Evolutionary conservation across 352 stramenopile species (phyloP), one percentile per base, ranked within the genome.

Genomic region (Phytopythium montanum): DNA sequence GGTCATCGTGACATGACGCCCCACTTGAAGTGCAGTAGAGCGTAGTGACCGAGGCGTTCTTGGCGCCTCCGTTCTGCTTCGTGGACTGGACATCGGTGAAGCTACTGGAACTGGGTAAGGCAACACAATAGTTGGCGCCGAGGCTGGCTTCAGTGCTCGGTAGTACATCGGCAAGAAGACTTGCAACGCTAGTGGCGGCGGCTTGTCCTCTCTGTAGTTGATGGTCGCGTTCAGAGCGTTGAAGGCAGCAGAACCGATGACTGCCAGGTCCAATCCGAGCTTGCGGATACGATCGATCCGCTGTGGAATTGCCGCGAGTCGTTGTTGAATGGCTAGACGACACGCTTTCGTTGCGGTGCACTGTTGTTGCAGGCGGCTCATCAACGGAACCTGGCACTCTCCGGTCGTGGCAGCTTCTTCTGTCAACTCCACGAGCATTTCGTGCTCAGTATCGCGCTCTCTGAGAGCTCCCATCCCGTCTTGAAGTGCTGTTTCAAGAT

Each of bases 321-420:
- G 69, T 7, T 29, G 31, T 33, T 26, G 25, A 7, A 75, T 23
- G 2, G 26, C n/a, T 8, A 61, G 42, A 0, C 74, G 75, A 1
- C 66, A n/a, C 44, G 81, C 65, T 19, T 73, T 67, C 14, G 59
- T 70, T 2, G 44, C 59, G 18, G 38, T 63, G 18, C 77, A 58
- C 4, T 69, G 48, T 2, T 69, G 63, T 1, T 66, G 68, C 0
- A 90, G 60, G 18, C 45, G 19, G 19, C 79, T 54, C 0, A 69
- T 88, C 49, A 82, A 67, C 5, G 70, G 18, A 5, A 69, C 21
- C n/a, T 83, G 68, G 29, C 88, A 84, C 1, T 85, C 69, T 5
- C 73, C 78, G 7, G 65, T 59, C 14, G 72, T 71, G 9, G 64
- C 75, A 4, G 73, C 72, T 28, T 68, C 63, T 55, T 87, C 77